Evolutionary conservation across 2,329 filamentous ascomycete genomes (phyloP).

Genomic region (Diplocarpon mali): DNA sequence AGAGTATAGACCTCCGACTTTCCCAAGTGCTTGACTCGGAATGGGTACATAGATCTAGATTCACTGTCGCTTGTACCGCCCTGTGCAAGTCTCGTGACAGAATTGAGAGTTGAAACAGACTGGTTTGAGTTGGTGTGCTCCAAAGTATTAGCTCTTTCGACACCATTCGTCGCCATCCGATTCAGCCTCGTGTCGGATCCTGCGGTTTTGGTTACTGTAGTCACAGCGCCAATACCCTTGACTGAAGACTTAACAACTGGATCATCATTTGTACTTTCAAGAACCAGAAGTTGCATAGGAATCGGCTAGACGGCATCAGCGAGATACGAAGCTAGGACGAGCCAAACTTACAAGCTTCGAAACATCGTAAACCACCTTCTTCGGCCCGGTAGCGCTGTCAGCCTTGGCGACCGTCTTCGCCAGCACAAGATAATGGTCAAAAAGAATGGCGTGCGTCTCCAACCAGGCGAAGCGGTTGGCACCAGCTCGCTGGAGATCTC

Average conservation of each 20-base stretch:
- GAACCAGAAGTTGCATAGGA: conserved; percentile 86
- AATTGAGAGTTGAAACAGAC: conserved; percentile 44
- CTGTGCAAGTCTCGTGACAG: conserved; percentile 35
- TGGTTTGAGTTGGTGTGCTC: conserved; percentile 58
- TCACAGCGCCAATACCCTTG: conserved; percentile 45
- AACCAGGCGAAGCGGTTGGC: conserved; percentile 86
- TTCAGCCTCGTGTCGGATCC: conserved; percentile 48
- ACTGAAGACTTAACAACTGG: conserved; percentile 70
- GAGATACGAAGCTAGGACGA: not conserved
- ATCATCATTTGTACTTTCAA: conserved; percentile 89
- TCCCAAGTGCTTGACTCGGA: conserved; percentile 90
- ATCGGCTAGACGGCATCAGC: conserved; percentile 62
- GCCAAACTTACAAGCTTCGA: conserved; percentile 60
- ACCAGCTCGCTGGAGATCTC: conserved; percentile 80
- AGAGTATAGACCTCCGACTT: conserved; percentile 79
- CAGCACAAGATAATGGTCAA: conserved; percentile 92
- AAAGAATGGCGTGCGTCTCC: conserved; percentile 85
- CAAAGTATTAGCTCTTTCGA: conserved; percentile 44
- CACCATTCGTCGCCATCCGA: conserved; percentile 25
- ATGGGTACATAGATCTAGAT: conserved; percentile 61
- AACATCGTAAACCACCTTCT: conserved; percentile 79
- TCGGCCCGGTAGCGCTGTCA: conserved; percentile 60
- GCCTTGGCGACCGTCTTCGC: conserved; percentile 64
- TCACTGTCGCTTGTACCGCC: conserved; percentile 36
- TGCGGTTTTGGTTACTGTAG: conserved; percentile 47